Conservation (phyloP, 768 basidiomycete species). For the Mrakia hoshinonis region DNA sequence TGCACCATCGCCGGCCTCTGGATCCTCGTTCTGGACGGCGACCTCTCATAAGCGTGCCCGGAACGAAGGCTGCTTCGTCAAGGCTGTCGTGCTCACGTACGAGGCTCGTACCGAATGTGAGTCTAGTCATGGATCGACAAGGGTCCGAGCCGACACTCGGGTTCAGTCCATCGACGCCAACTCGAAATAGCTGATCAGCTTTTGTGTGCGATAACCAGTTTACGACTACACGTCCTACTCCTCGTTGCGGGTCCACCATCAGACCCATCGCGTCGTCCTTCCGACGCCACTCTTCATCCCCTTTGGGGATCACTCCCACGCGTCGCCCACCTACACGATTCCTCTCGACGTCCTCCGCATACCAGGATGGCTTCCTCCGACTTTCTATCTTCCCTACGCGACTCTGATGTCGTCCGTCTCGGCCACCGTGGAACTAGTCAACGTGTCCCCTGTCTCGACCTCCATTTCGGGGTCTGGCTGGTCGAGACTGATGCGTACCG, state of each 20-base stretch:
- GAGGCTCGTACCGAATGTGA: conserved; percentile 8
- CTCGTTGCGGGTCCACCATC: neutral
- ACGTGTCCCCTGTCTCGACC: neutral
- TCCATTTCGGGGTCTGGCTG: neutral
- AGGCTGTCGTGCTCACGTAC: neutral
- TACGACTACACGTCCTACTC: neutral
- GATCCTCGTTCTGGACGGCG: neutral
- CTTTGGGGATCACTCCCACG: neutral
- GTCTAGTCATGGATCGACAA: neutral
- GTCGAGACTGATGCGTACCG: neutral
- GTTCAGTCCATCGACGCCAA: too few relatives aligned
- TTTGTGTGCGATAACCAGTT: too few relatives aligned
- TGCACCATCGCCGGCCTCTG: neutral
- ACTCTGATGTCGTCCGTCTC: neutral
- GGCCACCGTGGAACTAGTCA: conserved; percentile 3
- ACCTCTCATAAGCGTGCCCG: neutral
- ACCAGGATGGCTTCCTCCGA: neutral
- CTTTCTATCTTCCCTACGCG: neutral
- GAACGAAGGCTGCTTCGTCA: neutral
- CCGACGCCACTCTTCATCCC: conserved; percentile 5
- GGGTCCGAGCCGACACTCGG: too few relatives aligned
- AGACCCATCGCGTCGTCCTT: conserved; percentile 7
- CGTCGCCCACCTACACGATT: neutral
- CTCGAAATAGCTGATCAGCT: too few relatives aligned
- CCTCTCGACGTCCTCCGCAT: neutral